Evolutionary conservation across 1,284 basidiomycete genomes (phyloP), one percentile per base, ranked within the genome.

Genomic region (Pisolithus thermaeus): DNA sequence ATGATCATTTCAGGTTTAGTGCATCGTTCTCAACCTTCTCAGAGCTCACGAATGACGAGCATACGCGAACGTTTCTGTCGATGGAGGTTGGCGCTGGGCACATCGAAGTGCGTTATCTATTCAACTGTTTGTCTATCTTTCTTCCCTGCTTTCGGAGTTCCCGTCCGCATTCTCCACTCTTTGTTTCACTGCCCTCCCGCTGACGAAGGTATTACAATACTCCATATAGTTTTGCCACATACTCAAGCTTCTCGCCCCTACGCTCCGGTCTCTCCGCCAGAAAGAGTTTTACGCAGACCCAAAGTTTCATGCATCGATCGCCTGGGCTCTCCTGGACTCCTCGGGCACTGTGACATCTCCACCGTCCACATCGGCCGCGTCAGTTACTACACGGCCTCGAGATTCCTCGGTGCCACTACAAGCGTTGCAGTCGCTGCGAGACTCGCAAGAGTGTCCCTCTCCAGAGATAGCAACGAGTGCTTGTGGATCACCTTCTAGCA

Each of bases 61-160:
- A 71, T 53, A 90, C 87, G 2, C 74, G 90, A 43, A 77, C 80
- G 0, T 92, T 93, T 64, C 69, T 93, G 36, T 76, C 80, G 11
- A 61, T 88, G 50, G 87, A 92, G 63, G 68, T 91, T 35, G 90
- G 89, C 25, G 85, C 86, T 4, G 90, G 90, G 0, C 82, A 90
- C 66, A 64, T 70, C 36, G 76, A 90, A 72, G 90, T 88, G 57
- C 46, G 65, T 57, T 27, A 50, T 40, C 50, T 30, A 20, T 23
- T 50, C n/a, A 23, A 14, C 25, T 25, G 14, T 18, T 16, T 22
- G 25, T 7, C 25, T 28, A 20, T 20, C 18, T 20, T 8, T 27
- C 41, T 3, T 16, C 11, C 27, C 27, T 43, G 14, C 42, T 16
- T 7, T 27, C 2, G 23, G 35, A 30, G 23, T 30, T 23, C 37